Evolutionary conservation across 208 protist species (phyloP).

Genomic region (Willaertia magna): DNA sequence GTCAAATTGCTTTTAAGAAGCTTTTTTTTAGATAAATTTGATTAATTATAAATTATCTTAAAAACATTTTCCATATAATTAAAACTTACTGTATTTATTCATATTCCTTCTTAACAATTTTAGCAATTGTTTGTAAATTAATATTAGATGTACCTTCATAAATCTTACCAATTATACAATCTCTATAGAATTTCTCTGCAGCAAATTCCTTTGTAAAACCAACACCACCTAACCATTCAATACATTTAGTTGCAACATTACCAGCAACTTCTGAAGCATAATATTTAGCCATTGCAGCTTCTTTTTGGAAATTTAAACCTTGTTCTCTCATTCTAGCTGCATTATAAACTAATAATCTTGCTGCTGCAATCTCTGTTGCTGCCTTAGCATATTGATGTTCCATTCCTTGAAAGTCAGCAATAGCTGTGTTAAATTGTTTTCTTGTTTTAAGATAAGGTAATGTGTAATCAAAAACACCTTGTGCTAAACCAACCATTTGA

Average conservation of each 20-base stretch:
- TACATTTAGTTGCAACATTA: slow-evolving; percentile 52
- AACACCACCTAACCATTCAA: slow-evolving; percentile 82
- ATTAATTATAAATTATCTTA: too few species aligned
- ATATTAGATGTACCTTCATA: slow-evolving; percentile 90
- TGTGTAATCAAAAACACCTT: slow-evolving; percentile 52
- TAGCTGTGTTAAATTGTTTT: slow-evolving; percentile 69
- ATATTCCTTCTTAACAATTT: slow-evolving; percentile 47
- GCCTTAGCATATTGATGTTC: slow-evolving; percentile 73
- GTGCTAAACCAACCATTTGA: slow-evolving; percentile 8
- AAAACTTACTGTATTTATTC: too few species aligned
- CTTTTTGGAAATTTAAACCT: slow-evolving; percentile 60
- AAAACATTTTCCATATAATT: too few species aligned
- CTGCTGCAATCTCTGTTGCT: slow-evolving; percentile 53
- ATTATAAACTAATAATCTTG: slow-evolving; percentile 69
- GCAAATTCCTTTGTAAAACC: slow-evolving; percentile 85
- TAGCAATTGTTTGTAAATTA: slow-evolving; percentile 83
- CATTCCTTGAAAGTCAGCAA: slow-evolving; percentile 83
- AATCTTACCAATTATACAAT: slow-evolving; percentile 69
- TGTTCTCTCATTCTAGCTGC: slow-evolving; percentile 70
- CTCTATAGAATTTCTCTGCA: slow-evolving; percentile 83
- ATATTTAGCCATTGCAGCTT: slow-evolving; percentile 88
- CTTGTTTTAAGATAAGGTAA: slow-evolving; percentile 58
- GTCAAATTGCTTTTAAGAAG: too few species aligned
- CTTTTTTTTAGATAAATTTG: too few species aligned
- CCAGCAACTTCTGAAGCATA: slow-evolving; percentile 66